These are phyloP conservation scores for Ganoderma lingzhi DNA, from an alignment of 1,284 basidiomycete species.

Conservation along the genomic window DNA sequence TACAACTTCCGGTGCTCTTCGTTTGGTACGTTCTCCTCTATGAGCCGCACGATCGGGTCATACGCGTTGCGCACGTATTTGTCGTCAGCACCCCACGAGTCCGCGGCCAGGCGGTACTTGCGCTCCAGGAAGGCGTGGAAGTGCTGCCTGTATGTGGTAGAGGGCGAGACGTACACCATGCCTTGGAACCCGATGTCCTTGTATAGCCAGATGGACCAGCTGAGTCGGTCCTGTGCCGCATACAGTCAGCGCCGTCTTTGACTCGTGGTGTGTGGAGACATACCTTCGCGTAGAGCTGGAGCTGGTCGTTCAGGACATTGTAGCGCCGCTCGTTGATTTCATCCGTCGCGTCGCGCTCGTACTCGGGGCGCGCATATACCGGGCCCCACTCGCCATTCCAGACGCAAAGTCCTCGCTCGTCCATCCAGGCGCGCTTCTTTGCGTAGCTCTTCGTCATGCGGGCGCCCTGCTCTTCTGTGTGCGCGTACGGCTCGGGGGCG, in stretches of 20 bases:
- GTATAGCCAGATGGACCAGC: slow-evolving; percentile 89
- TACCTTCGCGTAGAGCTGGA: slow-evolving; percentile 54
- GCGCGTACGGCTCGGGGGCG: slow-evolving; percentile 63
- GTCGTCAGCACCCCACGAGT: slow-evolving; percentile 72
- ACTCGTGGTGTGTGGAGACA: slow-evolving; percentile 2
- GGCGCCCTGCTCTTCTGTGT: slow-evolving; percentile 60
- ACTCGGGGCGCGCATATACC: slow-evolving; percentile 65
- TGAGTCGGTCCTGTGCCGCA: slow-evolving; percentile 47
- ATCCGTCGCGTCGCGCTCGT: slow-evolving; percentile 66
- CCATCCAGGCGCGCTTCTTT: slow-evolving; percentile 77
- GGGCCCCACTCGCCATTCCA: slow-evolving; percentile 85
- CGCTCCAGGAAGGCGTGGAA: slow-evolving; percentile 69
- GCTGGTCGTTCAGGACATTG: slow-evolving; percentile 57
- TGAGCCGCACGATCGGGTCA: slow-evolving; percentile 62
- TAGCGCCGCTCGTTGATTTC: slow-evolving; percentile 74
- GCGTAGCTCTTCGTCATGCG: slow-evolving; percentile 63
- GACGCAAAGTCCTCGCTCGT: slow-evolving; percentile 66
- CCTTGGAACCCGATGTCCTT: slow-evolving; percentile 89
- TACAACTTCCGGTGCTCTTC: slow-evolving; percentile 53
- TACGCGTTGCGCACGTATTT: slow-evolving; percentile 57
- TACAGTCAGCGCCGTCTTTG: slow-evolving; percentile 9
- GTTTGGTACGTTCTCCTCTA: slow-evolving; percentile 51
- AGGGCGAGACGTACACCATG: slow-evolving; percentile 75
- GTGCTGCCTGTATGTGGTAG: slow-evolving; percentile 75
- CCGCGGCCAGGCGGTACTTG: slow-evolving; percentile 69